Evolutionary conservation across 208 protist genomes (phyloP), one percentile per base, ranked within the genome.

Genomic region (Herpetomonas tarakana): DNA sequence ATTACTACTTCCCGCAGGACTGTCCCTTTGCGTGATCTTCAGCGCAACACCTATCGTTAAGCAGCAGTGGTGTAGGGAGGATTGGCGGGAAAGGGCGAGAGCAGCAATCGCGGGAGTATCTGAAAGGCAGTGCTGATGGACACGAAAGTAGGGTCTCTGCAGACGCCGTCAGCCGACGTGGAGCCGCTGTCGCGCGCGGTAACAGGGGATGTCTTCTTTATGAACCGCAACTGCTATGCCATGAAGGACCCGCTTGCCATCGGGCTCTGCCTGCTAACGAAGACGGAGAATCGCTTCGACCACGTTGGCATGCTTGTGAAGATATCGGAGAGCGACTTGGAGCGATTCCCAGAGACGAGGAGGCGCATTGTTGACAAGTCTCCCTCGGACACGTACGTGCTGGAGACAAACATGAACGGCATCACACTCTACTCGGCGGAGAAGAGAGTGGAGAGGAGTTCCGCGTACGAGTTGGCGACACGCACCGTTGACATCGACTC

Each of bases 281-380:
- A 94, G 64, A 87, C 76, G 3, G 82, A 88, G 47, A 91, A 79
- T 35, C 66, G 70, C 16, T 94, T 87, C 58, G 88, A 94, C 51
- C 88, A 94, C 46, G 84, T 91, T 3, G 88, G 78, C 2, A 84
- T 94, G 76, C 41, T 94, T 1, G 47, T 94, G 30, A 88, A 90
- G 52, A 66, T 90, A 0, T 51, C 2, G 1, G 52, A 70, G 14
- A 57, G 79, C 22, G 72, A 88, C n/a, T 29, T 88, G 6, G 29
- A 49, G 29, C 47, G 71, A 28, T 71, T 78, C 41, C 60, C 61
- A 12, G 60, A 77, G 29, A 65, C 74, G 11, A 41, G 47, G 16
- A 55, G 70, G 59, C 68, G 68, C 50, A 58, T 80, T 44, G 60
- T 68, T 9, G 58, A 76, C 18, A 0, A 44, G 2, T 94, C 88